phyloP scores from a whole-genome alignment of 2,329 filamentous ascomycete species.

The Pyricularia grisea region DNA sequence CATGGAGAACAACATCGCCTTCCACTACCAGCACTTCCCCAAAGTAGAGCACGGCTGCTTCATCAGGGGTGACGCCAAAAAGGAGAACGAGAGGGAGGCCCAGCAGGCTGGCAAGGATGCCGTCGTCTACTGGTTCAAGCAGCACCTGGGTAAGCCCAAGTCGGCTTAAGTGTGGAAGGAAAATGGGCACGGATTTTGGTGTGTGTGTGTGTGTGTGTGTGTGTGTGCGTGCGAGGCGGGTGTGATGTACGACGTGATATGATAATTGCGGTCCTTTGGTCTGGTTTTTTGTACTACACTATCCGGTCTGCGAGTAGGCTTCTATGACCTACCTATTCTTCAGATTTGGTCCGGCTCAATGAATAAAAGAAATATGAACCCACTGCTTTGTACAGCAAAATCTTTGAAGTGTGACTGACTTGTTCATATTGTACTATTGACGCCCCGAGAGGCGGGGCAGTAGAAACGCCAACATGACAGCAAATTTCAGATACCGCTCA shows the following conservation, averaged over 20 bases:
- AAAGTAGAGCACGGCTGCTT: conserved; percentile 36
- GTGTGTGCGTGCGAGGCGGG: too few species aligned
- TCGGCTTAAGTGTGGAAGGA: neutral
- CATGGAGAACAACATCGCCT: conserved; percentile 25
- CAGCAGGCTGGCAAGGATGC: conserved; percentile 37
- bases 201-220: too few species aligned
- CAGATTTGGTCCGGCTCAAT: too few species aligned
- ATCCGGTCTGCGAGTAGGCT: too few species aligned
- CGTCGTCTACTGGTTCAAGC: conserved; percentile 32
- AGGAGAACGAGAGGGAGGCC: conserved; percentile 29
- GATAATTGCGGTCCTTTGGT: neutral
- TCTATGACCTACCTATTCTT: too few species aligned
- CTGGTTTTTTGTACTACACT: too few species aligned
- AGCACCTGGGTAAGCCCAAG: conserved; percentile 13
- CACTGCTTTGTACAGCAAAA: too few species aligned
- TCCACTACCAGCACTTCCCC: conserved; percentile 42
- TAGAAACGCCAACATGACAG: neutral
- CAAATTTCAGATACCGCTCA: neutral
- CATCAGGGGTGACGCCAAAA: conserved; percentile 28
- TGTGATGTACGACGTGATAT: neutral
- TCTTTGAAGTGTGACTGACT: too few species aligned
- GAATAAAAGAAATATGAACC: too few species aligned
- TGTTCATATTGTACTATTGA: neutral
- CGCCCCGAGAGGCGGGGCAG: too few species aligned
- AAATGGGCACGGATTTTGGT: neutral